phyloP scores from a whole-genome alignment of 1,284 basidiomycete genomes.

The Athelia psychrophila region DNA sequence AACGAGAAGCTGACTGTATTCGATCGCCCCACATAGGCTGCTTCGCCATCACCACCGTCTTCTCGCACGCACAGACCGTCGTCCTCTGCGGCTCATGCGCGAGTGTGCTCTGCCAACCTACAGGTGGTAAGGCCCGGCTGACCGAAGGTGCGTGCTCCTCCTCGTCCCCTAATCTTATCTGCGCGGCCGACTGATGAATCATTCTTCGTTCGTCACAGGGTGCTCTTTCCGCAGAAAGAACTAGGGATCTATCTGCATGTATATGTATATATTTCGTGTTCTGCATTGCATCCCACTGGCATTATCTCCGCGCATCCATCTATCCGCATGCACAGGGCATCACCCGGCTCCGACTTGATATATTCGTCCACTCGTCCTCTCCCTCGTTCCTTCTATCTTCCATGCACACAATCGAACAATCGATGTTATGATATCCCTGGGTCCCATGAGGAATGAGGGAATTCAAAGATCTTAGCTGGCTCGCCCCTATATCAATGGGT shows the following conservation, averaged over 20 bases:
- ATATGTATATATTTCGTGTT: no score
- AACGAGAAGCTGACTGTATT: constrained; percentile 10
- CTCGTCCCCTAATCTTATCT: constrained; percentile 2
- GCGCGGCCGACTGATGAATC: no score
- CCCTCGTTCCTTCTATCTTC: constrained; percentile 2
- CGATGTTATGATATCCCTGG: no score
- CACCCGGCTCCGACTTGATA: not conserved
- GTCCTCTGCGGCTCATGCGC: constrained; percentile 93
- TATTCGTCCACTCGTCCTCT: constrained; percentile 1
- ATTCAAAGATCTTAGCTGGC: no score
- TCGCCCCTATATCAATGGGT: no score
- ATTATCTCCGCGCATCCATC: no score
- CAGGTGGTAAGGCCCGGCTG: constrained; percentile 97
- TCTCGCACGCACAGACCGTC: constrained; percentile 94
- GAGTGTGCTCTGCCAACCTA: constrained; percentile 96
- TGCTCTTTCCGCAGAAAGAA: constrained; percentile 88
- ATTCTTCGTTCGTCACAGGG: no score
- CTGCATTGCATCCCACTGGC: no score
- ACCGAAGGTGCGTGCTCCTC: constrained; percentile 90
- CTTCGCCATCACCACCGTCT: constrained; percentile 94
- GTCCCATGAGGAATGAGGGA: no score
- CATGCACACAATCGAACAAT: not conserved
- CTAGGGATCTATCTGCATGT: constrained; percentile 45
- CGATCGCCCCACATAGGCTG: constrained; percentile 54
- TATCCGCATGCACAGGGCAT: not conserved